Evolutionary conservation across 331 rosid species (phyloP).

Genomic region (Quercus tomentella): DNA sequence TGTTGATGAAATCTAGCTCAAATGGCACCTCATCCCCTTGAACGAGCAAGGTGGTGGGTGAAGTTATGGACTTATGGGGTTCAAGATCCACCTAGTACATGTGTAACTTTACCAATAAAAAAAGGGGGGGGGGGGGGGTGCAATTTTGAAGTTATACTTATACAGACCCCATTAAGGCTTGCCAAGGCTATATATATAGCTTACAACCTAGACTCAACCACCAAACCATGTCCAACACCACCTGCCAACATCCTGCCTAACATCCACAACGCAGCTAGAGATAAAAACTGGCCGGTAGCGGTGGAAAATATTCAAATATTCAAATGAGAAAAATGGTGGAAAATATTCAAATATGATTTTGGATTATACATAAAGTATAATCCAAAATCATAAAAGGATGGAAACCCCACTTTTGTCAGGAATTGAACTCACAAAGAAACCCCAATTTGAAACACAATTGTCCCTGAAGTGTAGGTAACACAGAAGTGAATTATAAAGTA

Average conservation of each 20-base stretch:
- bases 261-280: neutral
- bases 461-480: neutral
- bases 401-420: neutral
- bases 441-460: neutral
- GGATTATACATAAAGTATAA: neutral
- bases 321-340: neutral
- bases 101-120: too few relatives aligned
- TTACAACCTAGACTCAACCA: neutral
- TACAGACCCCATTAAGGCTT: neutral
- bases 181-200: neutral
- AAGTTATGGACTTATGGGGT: too few relatives aligned
- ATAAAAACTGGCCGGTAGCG: neutral
- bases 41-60: too few relatives aligned
- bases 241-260: neutral
- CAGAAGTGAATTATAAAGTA: neutral
- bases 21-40: too few relatives aligned
- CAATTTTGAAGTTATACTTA: too few relatives aligned
- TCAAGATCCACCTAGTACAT: too few relatives aligned
- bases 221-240: neutral
- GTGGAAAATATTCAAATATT: neutral
- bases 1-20: too few relatives aligned
- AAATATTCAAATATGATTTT: too few relatives aligned
- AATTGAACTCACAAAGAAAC: neutral
- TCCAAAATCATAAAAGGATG: neutral
- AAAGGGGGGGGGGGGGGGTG: fast-evolving